Conservation (phyloP, 2,329 filamentous ascomycete genomes). For the Fusarium torulosum region DNA sequence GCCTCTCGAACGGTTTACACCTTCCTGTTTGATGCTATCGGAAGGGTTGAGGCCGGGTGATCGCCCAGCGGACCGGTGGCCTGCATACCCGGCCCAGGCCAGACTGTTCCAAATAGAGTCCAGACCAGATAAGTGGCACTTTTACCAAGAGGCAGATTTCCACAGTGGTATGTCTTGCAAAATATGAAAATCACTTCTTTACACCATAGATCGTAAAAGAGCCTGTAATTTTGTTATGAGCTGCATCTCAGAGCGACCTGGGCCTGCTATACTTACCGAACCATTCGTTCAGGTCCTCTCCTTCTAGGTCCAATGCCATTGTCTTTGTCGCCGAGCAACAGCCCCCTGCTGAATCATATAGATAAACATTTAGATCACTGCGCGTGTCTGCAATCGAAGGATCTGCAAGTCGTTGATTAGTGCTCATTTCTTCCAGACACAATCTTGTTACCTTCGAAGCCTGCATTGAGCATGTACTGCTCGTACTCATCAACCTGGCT, state of each 20-base stretch:
- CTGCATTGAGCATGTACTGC: slow-evolving; percentile 61
- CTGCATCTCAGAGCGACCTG: neutral
- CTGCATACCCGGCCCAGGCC: neutral
- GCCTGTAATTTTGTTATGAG: neutral
- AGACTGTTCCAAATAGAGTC: too few species aligned
- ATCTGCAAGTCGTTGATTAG: neutral
- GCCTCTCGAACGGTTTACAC: neutral
- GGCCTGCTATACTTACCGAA: neutral
- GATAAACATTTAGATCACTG: slow-evolving; percentile 5
- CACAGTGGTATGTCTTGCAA: too few species aligned
- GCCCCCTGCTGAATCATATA: neutral
- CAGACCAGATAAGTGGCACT: too few species aligned
- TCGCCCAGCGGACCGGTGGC: neutral
- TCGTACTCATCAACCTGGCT: slow-evolving; percentile 66
- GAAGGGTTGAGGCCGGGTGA: neutral
- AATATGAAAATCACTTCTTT: too few species aligned
- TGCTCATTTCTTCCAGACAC: rapidly evolving
- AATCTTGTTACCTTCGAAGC: slow-evolving; percentile 59
- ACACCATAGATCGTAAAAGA: neutral
- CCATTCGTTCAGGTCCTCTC: slow-evolving; percentile 7
- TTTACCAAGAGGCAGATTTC: too few species aligned
- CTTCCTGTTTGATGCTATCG: slow-evolving; percentile 3
- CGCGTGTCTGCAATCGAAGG: neutral
- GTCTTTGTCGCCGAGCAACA: neutral
- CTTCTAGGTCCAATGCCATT: neutral